Conservation (phyloP, 345 rosid species). For the Stellera chamaejasme region DNA sequence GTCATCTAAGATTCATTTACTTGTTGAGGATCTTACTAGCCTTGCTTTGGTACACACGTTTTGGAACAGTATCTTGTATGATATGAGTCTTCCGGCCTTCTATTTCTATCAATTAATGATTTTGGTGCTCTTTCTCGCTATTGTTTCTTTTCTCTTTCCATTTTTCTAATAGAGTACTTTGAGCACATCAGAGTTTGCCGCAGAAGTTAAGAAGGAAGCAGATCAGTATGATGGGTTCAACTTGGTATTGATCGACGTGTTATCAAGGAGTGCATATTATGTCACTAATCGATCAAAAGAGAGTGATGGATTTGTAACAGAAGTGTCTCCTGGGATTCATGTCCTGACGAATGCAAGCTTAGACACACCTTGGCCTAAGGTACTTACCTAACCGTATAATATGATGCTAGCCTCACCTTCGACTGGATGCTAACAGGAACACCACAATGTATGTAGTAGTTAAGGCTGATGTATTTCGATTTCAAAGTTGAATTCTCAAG, state of each 20-base stretch:
- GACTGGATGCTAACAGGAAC: background rate
- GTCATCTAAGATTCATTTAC: no score
- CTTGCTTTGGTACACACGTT: no score
- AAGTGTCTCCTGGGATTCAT: slow-evolving; percentile 70
- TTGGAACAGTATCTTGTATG: no score
- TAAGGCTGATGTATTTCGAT: no score
- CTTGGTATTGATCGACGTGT: slow-evolving; percentile 44
- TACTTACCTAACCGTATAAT: slow-evolving; percentile 9
- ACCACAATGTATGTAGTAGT: no score
- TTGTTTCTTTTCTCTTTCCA: no score
- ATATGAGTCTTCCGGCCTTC: no score
- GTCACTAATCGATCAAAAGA: slow-evolving; percentile 56
- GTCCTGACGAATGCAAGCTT: slow-evolving; percentile 66
- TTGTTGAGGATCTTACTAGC: no score
- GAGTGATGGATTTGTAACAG: slow-evolving; percentile 22
- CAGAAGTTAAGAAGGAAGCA: slow-evolving; percentile 38
- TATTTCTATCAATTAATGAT: no score
- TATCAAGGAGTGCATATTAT: slow-evolving; percentile 51
- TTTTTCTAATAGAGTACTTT: no score
- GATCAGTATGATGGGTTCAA: slow-evolving; percentile 64
- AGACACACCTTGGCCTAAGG: slow-evolving; percentile 89
- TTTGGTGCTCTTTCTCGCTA: no score
- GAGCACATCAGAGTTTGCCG: slow-evolving; percentile 33
- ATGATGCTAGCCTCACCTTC: background rate
- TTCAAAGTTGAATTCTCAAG: no score